Evolutionary conservation across 306 rosid species (phyloP).

Genomic region (Pterocarpus santalinus): DNA sequence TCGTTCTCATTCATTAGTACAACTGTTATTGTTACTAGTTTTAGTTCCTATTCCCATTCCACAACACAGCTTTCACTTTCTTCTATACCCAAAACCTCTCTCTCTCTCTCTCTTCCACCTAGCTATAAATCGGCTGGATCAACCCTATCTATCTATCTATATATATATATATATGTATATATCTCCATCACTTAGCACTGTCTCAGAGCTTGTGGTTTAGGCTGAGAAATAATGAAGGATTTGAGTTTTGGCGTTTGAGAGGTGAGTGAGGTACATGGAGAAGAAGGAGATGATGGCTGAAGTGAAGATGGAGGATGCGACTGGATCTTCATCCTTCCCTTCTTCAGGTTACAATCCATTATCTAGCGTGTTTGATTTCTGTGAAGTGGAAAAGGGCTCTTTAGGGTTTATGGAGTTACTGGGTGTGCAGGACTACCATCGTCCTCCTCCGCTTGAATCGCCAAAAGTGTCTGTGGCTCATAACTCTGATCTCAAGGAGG

Average conservation of each 20-base stretch:
- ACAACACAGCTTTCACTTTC: conserved; percentile 39
- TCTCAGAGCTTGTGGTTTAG: background rate
- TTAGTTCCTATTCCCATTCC: background rate
- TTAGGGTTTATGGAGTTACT: conserved; percentile 86
- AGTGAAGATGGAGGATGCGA: conserved; percentile 52
- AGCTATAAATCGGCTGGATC: conserved; percentile 48
- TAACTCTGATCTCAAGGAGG: conserved; percentile 14
- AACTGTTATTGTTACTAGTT: background rate
- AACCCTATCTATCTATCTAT: conserved; percentile 41
- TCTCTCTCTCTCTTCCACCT: background rate
- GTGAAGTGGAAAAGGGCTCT: conserved; percentile 59
- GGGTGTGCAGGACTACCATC: conserved; percentile 50
- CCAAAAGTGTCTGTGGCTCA: conserved; percentile 25
- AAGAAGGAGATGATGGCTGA: conserved; percentile 41
- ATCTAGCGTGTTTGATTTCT: conserved; percentile 54
- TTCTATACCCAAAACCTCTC: conserved; percentile 36
- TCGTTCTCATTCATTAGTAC: no score
- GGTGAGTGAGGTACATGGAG: conserved; percentile 45
- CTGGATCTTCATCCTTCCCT: conserved; percentile 49
- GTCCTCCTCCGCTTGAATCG: conserved; percentile 45
- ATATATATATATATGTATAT: no score
- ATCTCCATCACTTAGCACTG: background rate
- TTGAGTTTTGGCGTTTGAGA: background rate
- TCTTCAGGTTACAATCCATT: conserved; percentile 43
- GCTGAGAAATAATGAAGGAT: conserved; percentile 11